Base-by-base conservation (phyloP, 2,329 filamentous ascomycete genomes). In the Exophiala xenobiotica region DNA sequence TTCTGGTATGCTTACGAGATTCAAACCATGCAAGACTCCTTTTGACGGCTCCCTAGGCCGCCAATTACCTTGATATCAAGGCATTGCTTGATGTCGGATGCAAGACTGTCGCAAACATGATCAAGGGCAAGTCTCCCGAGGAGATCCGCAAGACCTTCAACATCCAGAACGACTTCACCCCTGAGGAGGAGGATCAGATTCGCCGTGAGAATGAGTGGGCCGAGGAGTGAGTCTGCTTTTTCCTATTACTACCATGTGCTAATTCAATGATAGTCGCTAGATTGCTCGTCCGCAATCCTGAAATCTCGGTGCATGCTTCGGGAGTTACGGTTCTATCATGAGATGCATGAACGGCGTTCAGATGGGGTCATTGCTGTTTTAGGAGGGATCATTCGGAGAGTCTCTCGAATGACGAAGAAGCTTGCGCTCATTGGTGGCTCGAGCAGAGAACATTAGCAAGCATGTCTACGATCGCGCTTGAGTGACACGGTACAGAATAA, bases 31-130 rank as follows among this genome's bases (percentile, higher is more conserved):
- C 6, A 43, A 18, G n/a, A n/a, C n/a, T n/a, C n/a, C 7, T 22
- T 8, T 37, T 49, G 18, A 49, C 38, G 9, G 9, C 11, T 8
- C 26, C 19, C 1, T 18, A 49, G 46, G 93, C 93, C 3, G 90
- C 92, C 65, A 99, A 99, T 79, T 99, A 97, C 72, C 86, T 99
- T 54, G 93, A 99, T 63, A 99, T 99, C 78, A 99, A 97, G 81
- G 87, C 90, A 1, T 87, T 99, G 1, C 86, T 99, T 22, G 93
- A 99, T 61, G 92, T 97, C 54, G 93, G 93, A 57, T 99, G 93
- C 83, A 99, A 99, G 83, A 99, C 93, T 0, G 93, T 99, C 12
- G 93, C 93, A 57, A 99, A 99, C 76, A 99, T 99, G 93, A 99
- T 99, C 80, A 99, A 99, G 87, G 93, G 93, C 76, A 99, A 99